Base-by-base conservation (phyloP, 257 asterid genomes). In the Solanum tacnaense region DNA sequence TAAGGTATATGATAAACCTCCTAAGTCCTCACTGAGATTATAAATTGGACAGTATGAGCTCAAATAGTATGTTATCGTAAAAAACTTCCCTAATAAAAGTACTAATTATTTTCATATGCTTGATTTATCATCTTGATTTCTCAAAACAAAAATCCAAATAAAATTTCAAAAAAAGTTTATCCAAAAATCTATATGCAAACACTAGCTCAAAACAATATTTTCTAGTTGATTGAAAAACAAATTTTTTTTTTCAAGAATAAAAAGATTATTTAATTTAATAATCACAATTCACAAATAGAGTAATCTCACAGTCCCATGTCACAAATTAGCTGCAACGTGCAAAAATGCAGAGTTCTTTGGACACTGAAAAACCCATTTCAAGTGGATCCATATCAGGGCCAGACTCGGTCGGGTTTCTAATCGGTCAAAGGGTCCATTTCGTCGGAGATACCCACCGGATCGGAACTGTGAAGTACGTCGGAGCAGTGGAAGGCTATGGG, bases 391-490 rank as follows among this genome's bases (percentile, higher is more conserved):
- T 39, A 8, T 16, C 82, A 49, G 71, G 88, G 74, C 35, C 83
- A 72, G 73, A 70, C 32, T 10, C 89, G 29, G 87, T 87, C n/a
- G 56, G 12, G 39, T 93, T 95, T 88, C 83, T 87, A 83, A 87
- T 92, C 83, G 97, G 96, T 23, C 95, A 95, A 89, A 91, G 99
- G 86, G 96, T 96, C 52, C 95, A 93, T 86, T 91, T 89, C 82
- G 25, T 70, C n/a, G 95, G 92, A 12, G 94, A 93, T 87, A 72
- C 94, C 6, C 86, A 91, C 34, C 91, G 98, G 86, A 88, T 93
- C 88, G 99, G 99, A 86, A 93, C 94, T 21, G 97, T 95, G 75
- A 92, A 90, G 90, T 97, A 91, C 85, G 94, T 94, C 79, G 99
- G 99, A 16, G 88, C 95, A 31, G 95, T 97, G 58, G 95, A 96